phyloP scores from a whole-genome alignment of 768 basidiomycete genomes.

The Pholiota conissans region DNA sequence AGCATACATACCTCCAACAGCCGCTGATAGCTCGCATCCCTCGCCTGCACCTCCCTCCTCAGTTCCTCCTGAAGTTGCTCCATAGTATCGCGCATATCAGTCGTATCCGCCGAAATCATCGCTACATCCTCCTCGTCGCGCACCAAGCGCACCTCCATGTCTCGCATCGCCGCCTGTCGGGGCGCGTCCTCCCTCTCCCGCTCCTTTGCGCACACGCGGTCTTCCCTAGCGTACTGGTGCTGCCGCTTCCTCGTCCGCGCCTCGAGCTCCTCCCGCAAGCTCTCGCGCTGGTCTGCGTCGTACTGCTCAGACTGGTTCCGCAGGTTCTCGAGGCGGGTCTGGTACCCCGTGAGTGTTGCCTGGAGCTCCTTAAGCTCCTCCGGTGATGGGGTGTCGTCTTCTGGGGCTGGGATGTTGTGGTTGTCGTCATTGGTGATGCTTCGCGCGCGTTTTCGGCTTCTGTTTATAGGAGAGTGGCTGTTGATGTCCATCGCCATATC shows the following conservation, averaged over 20 bases:
- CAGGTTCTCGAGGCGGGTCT: slow-evolving; percentile 7
- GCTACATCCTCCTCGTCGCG: background rate
- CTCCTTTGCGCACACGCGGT: background rate
- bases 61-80: background rate
- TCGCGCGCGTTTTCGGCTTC: background rate
- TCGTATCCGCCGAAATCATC: background rate
- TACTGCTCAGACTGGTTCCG: slow-evolving; percentile 12
- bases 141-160: background rate
- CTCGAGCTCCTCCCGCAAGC: slow-evolving; percentile 13
- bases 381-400: background rate
- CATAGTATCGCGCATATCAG: background rate
- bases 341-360: slow-evolving; percentile 6
- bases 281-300: slow-evolving; percentile 6
- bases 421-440: background rate
- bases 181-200: background rate
- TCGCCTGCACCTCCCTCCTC: background rate
- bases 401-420: background rate
- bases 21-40: background rate
- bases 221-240: slow-evolving; percentile 5
- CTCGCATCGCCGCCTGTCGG: background rate
- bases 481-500: background rate
- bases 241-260: slow-evolving; percentile 15
- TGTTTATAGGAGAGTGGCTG: background rate
- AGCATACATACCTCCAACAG: background rate
- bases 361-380: slow-evolving; percentile 12